Base-by-base conservation (phyloP, 1,284 basidiomycete genomes). In the Veloboletus limbatus region DNA sequence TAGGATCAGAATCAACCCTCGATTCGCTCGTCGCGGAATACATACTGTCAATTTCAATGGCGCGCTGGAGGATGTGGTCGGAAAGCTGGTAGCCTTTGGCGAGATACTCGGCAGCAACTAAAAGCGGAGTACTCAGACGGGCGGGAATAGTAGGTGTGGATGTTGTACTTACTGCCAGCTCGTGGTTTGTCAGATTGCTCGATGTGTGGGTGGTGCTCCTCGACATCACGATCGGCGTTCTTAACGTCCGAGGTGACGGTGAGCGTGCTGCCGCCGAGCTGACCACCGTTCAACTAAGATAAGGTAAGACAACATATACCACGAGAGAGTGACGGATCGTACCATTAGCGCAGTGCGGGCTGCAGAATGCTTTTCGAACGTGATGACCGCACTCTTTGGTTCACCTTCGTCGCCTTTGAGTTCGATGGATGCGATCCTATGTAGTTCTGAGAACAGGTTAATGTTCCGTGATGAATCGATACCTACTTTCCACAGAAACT, bases 61-160 rank as follows among this genome's bases (percentile, higher is more conserved):
- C 91, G 52, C 83, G 82, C 56, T 88, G 76, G 38, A 97, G 75
- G 53, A 93, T 78, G 47, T 77, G 65, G 63, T 97, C 93, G 18
- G 85, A 84, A 31, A 97, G 77, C 37, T 65, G 63, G 70, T 97
- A 97, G 3, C 94, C 94, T 62, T 79, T 82, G 1, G 90, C 87
- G 28, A 97, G 80, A 68, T 94, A 92, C 66, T 96, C 93, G 30
- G 93, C 93, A 17, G 86, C 87, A 58, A 95, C 90, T 75, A 61
- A 59, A 31, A 17, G 18, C 0, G 28, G 14, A 16, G 14, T 2
- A n/a, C 6, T 56, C 26, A 52, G 28, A 25, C 7, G 34, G 25
- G 17, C 3, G 6, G 8, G 6, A 9, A 14, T 32, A 6, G 25
- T 26, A 14, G 8, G 21, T n/a, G 22, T 17, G 43, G 9, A 32